phyloP scores from a whole-genome alignment of 257 asterid species.

The Mentha longifolia region DNA sequence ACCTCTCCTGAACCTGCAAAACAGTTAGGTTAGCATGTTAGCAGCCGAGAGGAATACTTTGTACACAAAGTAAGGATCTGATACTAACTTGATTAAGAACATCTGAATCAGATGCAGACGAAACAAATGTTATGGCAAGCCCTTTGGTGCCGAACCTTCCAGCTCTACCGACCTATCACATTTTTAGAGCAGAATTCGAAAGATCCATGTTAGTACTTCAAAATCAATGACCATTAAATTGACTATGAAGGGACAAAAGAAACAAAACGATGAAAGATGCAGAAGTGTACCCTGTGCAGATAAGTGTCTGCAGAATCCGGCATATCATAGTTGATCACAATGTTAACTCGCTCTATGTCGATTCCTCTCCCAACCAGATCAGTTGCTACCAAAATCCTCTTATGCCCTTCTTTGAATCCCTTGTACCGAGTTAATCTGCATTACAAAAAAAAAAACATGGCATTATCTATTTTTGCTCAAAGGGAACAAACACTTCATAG shows the following conservation, averaged over 20 bases:
- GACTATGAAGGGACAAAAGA: background rate
- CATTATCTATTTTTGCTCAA: background rate
- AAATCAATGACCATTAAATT: background rate
- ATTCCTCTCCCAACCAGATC: conserved; percentile 96
- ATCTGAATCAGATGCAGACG: conserved; percentile 92
- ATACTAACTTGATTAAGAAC: conserved; percentile 80
- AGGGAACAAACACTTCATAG: background rate
- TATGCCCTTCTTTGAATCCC: conserved; percentile 90
- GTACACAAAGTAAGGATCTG: background rate
- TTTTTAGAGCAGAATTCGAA: background rate
- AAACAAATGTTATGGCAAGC: conserved; percentile 90
- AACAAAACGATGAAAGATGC: background rate
- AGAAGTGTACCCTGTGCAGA: conserved; percentile 71
- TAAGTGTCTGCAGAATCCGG: conserved; percentile 95
- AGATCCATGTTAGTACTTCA: background rate
- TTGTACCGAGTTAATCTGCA: conserved; percentile 84
- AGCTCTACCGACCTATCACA: conserved; percentile 84
- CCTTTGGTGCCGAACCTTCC: conserved; percentile 97
- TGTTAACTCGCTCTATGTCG: conserved; percentile 91
- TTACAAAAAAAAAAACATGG: conserved; percentile 8
- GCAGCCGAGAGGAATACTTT: conserved; percentile 1
- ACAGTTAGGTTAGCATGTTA: conserved; percentile 3
- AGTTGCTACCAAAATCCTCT: conserved; percentile 92
- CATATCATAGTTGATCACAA: conserved; percentile 93
- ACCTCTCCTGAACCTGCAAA: conserved; percentile 90